Evolutionary conservation across 257 asterid genomes (phyloP), one percentile per base, ranked within the genome.

Genomic region (Oldenlandia corymbosa): DNA sequence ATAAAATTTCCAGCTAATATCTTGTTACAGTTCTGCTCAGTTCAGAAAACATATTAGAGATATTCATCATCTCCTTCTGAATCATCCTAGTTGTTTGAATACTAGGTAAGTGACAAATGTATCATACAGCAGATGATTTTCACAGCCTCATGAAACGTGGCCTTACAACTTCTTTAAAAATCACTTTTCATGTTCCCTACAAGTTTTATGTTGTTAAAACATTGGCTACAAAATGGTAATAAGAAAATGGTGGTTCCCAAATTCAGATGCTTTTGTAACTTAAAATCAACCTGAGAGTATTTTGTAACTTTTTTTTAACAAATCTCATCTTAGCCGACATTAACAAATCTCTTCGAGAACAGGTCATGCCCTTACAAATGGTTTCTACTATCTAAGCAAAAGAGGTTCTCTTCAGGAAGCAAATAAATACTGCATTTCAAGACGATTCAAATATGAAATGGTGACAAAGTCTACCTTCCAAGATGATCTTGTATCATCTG

Each of bases 391-490:
- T n/a, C n/a, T n/a, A n/a, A n/a, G n/a, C n/a, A n/a, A n/a, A n/a
- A n/a, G n/a, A n/a, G n/a, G n/a, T 32, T 58, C 37, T 42, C 45
- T 36, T 59, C 46, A 13, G 20, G 28, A 37, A 59, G 34, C 27
- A 21, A 36, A 59, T 21, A 36, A 21, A 57, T 57, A 36, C 47
- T n/a, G 32, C 63, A 58, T 58, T 31, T 3, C 3, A 37, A 46
- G 28, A 45, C 8, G 26, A 28, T 32, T 57, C 46, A 31, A 9
- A 34, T 20, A 11, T n/a, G 41, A 34, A 30, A 32, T 14, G 26
- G 50, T 3, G 31, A 46, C 65, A 13, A 62, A 65, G n/a, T 49
- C 53, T 76, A 93, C 99, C 99, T 88, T 93, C 96, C 99, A 93
- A 50, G 90, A 77, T 57, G 97, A 87, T 74, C 79, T 87, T 58